phyloP scores from a whole-genome alignment of 1,284 basidiomycete genomes.

The Lentinus polychrous region DNA sequence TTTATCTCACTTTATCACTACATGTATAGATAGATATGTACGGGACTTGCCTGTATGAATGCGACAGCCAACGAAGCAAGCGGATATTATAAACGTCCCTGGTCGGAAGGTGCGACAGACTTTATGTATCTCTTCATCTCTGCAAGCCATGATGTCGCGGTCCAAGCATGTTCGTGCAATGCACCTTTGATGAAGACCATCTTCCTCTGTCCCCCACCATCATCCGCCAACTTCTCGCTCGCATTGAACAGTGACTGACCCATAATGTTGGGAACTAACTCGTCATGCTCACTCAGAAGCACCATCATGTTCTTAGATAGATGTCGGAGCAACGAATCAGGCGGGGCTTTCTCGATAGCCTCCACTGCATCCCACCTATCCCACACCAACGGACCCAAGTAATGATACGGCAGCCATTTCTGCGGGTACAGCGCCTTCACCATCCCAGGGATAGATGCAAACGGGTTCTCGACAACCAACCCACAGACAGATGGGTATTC shows the following conservation, averaged over 20 bases:
- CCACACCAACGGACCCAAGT: slow-evolving; percentile 35
- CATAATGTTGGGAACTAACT: slow-evolving; percentile 40
- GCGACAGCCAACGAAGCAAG: no score
- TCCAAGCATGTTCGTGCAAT: slow-evolving; percentile 40
- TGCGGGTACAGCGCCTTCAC: slow-evolving; percentile 41
- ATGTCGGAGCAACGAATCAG: slow-evolving; percentile 15
- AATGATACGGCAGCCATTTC: slow-evolving; percentile 42
- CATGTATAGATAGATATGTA: no score
- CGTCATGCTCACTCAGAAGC: slow-evolving; percentile 36
- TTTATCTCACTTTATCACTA: no score
- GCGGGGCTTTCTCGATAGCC: slow-evolving; percentile 17
- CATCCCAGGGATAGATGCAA: slow-evolving; percentile 44
- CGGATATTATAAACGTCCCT: no score
- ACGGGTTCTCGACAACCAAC: slow-evolving; percentile 44
- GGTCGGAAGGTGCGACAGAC: background rate
- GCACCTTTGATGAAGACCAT: slow-evolving; percentile 28
- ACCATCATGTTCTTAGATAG: slow-evolving; percentile 25
- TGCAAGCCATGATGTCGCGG: slow-evolving; percentile 27
- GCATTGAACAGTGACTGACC: slow-evolving; percentile 25
- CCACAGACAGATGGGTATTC: slow-evolving; percentile 25
- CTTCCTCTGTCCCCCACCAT: background rate
- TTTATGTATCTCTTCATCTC: slow-evolving; percentile 27
- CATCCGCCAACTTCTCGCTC: slow-evolving; percentile 1
- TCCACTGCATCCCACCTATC: slow-evolving; percentile 41
- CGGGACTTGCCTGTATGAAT: no score